Conservation (phyloP, 2,329 filamentous ascomycete genomes). For the Apiospora phragmitis region DNA sequence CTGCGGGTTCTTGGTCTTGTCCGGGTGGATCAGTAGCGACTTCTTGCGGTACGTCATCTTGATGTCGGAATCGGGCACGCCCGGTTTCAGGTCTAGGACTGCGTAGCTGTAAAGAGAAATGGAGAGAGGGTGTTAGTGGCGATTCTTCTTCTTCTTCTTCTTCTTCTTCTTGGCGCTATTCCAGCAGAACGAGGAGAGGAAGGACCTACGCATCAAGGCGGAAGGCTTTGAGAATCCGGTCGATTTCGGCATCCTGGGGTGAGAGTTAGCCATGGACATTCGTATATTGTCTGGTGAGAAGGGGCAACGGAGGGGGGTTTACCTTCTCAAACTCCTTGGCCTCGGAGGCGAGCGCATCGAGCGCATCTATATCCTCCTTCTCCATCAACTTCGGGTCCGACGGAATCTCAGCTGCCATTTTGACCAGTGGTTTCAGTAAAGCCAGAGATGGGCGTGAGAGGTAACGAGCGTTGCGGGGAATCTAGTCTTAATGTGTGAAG, state of each 20-base stretch:
- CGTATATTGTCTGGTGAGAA: background rate
- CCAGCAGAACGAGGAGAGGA: background rate
- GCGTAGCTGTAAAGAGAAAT: conserved; percentile 72
- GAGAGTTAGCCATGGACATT: background rate
- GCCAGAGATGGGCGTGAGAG: background rate
- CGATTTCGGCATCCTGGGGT: conserved; percentile 85
- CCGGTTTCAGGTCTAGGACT: conserved; percentile 92
- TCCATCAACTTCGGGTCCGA: conserved; percentile 2
- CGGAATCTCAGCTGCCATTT: conserved; percentile 3
- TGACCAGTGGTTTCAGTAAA: background rate
- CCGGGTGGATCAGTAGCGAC: conserved; percentile 97
- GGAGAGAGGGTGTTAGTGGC: conserved; percentile 39
- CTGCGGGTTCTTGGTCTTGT: conserved; percentile 89
- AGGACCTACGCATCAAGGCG: conserved; percentile 55
- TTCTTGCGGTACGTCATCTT: conserved; percentile 93
- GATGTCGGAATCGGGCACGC: conserved; percentile 94
- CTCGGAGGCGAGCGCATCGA: conserved; percentile 80
- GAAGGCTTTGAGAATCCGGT: conserved; percentile 90
- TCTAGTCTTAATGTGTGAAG: background rate
- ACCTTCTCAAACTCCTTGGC: conserved; percentile 91
- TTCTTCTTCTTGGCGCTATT: conserved; percentile 6
- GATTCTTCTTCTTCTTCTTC: conserved; percentile 10
- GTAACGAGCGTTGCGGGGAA: background rate
- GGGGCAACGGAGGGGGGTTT: conserved; percentile 21
- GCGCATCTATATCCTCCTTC: conserved; percentile 67